A percentile compares a stretch with the other conserved stretches of the same genome.
Evolutionary conservation across 2,329 filamentous ascomycete species (phyloP).

Genomic region (Fusarium subtropicale): DNA sequence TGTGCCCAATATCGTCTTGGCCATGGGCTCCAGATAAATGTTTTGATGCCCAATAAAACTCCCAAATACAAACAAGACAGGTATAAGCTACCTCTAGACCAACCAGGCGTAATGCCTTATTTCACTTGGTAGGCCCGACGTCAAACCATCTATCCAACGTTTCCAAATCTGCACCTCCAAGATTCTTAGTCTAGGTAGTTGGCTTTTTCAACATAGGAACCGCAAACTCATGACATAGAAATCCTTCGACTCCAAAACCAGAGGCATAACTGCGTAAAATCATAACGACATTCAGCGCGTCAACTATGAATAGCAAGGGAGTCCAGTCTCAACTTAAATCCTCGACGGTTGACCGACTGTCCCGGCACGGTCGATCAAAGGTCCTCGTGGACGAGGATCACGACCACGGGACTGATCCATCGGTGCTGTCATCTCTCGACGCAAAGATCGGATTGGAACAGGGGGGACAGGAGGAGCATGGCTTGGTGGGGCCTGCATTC

Average conservation of each 20-base stretch:
- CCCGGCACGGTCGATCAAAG: slow-evolving; percentile 50
- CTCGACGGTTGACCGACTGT: slow-evolving; percentile 35
- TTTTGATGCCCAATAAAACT: not conserved
- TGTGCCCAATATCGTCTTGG: not conserved
- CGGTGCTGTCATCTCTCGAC: slow-evolving; percentile 44
- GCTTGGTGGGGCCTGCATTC: slow-evolving; percentile 28
- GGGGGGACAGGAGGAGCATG: slow-evolving; percentile 45
- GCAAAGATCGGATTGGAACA: slow-evolving; percentile 45
- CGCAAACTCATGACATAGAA: slow-evolving; percentile 2
- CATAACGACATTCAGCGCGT: slow-evolving; percentile 21
- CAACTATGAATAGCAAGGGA: not conserved
- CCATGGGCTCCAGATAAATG: slow-evolving; percentile 3
- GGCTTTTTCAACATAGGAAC: not conserved
- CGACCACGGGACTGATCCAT: slow-evolving; percentile 42
- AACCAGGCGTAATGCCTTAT: not conserved
- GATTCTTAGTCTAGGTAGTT: not conserved
- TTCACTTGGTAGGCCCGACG: not conserved
- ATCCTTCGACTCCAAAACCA: slow-evolving; percentile 20
- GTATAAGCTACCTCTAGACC: not conserved
- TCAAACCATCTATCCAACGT: not conserved
- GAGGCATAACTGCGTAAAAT: slow-evolving; percentile 38
- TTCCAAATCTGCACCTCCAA: not conserved
- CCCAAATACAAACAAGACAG: slow-evolving; percentile 23
- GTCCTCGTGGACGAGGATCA: slow-evolving; percentile 46
- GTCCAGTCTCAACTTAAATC: slow-evolving; percentile 13